A percentile compares a stretch with the other conserved stretches of the same genome.
Conservation (phyloP, 495 filamentous ascomycete genomes). For the Cercophora newfieldiana region DNA sequence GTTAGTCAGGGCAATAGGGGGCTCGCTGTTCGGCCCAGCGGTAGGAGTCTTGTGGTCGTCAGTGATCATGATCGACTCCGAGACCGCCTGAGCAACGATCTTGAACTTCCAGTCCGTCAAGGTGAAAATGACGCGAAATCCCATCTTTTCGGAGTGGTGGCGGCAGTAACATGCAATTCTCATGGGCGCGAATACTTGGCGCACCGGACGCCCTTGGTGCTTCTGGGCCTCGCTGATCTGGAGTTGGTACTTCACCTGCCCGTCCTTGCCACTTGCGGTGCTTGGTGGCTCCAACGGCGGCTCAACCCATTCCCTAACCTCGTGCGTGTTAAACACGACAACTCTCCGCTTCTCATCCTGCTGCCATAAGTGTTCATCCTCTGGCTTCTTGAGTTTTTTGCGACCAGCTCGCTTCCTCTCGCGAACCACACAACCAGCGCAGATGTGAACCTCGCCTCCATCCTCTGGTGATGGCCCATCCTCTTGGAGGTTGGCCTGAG, state of each 20-base stretch:
- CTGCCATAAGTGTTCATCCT: conserved; percentile 80
- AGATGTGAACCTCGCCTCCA: conserved; percentile 87
- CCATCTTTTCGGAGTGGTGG: conserved; percentile 87
- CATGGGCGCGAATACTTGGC: conserved; percentile 82
- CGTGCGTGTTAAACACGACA: conserved; percentile 91
- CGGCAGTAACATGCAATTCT: conserved; percentile 97
- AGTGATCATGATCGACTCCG: conserved; percentile 87
- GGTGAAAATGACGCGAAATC: conserved; percentile 93
- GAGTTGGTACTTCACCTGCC: neutral
- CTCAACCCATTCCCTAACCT: conserved; percentile 81
- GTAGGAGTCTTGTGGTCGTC: conserved; percentile 90
- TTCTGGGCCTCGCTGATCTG: neutral
- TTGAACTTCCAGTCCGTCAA: conserved; percentile 75
- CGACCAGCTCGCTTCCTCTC: conserved; percentile 84
- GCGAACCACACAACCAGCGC: conserved; percentile 75
- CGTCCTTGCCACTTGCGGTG: neutral
- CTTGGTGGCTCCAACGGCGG: conserved; percentile 26
- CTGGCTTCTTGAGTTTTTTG: conserved; percentile 85
- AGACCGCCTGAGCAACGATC: conserved; percentile 80
- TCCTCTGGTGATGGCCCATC: conserved; percentile 57
- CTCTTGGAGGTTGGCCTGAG: neutral
- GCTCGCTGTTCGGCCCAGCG: neutral
- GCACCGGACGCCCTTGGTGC: neutral
- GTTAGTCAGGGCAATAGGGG: neutral
- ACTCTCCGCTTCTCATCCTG: conserved; percentile 75